Percentiles rank a stretch among this genome's conserved stretches.
Evolutionary conservation across 768 basidiomycete species (phyloP).

Genomic region (Kockovaella imperatae): DNA sequence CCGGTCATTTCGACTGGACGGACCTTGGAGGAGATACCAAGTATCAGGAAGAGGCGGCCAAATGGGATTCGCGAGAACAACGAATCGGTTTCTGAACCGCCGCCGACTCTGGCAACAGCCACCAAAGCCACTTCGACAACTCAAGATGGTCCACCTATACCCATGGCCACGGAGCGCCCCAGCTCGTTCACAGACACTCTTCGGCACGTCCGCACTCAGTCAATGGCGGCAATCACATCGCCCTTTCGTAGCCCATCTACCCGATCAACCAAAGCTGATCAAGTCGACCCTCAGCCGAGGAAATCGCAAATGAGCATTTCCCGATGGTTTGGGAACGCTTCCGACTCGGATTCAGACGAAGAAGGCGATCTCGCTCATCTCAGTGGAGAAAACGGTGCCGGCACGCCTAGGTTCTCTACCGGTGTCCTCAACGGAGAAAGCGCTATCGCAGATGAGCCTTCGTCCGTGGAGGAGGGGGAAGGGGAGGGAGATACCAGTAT

Average conservation of each 20-base stretch:
- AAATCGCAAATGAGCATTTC: neutral
- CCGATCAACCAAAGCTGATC: neutral
- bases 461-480: conserved; percentile 1
- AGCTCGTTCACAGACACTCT: too few species aligned
- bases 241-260: too few species aligned
- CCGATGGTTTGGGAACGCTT: neutral
- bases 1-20: too few species aligned
- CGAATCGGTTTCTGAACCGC: too few species aligned
- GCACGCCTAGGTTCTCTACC: neutral
- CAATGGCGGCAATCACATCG: neutral
- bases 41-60: neutral
- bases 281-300: neutral
- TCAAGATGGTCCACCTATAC: neutral
- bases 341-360: neutral
- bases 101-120: neutral
- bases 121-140: neutral
- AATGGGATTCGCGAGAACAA: neutral
- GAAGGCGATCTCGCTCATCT: neutral
- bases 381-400: neutral
- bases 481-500: neutral
- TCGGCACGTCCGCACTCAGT: conserved; percentile 5
- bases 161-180: too few species aligned
- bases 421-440: neutral
- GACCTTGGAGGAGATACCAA: too few species aligned
- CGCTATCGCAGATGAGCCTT: conserved; percentile 1